A percentile compares a stretch with the other conserved stretches of the same genome.
These are phyloP conservation scores for Paramecium caudatum DNA, from an alignment of 73 alveolate species.

Conservation along the genomic window DNA sequence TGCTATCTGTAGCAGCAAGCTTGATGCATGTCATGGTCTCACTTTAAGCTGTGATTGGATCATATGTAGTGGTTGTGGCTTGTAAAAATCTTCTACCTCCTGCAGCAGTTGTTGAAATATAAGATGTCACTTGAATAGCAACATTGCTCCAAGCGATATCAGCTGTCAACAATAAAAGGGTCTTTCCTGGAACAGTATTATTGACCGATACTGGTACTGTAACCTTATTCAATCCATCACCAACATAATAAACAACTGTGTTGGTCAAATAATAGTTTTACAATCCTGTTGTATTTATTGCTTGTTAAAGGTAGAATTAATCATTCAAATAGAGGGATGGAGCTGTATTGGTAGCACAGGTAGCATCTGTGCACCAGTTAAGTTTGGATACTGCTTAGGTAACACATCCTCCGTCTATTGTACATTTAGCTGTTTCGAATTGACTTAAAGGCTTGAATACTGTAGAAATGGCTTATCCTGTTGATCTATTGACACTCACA, in stretches of 20 bases:
- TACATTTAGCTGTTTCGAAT: background rate
- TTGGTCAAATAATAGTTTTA: background rate
- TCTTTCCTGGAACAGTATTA: background rate
- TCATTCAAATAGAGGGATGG: background rate
- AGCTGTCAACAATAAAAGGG: background rate
- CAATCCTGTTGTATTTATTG: background rate
- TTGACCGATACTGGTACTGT: background rate
- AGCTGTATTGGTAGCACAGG: background rate
- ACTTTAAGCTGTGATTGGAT: background rate
- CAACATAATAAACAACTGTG: background rate
- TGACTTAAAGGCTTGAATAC: background rate
- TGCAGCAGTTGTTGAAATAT: background rate
- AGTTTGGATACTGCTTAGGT: background rate
- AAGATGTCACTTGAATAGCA: background rate
- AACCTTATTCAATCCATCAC: background rate
- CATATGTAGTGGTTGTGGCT: background rate
- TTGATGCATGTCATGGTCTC: background rate
- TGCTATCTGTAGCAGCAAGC: background rate
- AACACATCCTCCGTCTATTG: background rate
- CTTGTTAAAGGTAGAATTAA: background rate
- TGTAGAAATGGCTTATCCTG: background rate
- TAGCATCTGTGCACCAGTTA: constrained; percentile 8
- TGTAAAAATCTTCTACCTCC: background rate
- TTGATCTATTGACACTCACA: background rate
- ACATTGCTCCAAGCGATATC: background rate